Evolutionary conservation across 2,329 filamentous ascomycete genomes (phyloP).

Genomic region (Lasiodiplodia citricola): DNA sequence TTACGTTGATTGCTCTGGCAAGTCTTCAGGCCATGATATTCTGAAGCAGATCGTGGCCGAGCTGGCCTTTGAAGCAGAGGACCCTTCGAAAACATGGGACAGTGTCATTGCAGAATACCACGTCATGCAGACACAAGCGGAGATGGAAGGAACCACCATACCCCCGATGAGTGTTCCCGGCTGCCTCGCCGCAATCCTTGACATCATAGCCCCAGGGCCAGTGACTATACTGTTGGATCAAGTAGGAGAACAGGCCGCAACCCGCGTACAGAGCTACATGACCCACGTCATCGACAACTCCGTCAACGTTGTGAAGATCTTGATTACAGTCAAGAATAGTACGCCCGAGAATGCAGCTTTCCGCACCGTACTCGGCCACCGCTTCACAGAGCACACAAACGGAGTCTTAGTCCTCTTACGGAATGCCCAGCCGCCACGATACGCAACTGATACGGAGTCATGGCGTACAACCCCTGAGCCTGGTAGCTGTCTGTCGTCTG

Average conservation of each 20-base stretch:
- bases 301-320: background rate
- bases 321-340: no score
- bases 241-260: background rate
- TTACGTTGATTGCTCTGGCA: background rate
- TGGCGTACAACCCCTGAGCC: background rate
- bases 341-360: no score
- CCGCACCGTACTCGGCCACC: no score
- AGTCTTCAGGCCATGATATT: background rate
- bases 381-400: no score
- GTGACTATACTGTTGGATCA: background rate
- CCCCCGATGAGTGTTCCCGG: background rate
- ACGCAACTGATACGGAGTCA: no score
- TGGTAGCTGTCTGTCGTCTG: background rate
- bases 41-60: background rate
- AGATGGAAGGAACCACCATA: background rate
- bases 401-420: no score
- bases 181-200: background rate
- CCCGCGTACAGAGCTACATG: background rate
- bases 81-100: background rate
- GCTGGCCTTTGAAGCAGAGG: background rate
- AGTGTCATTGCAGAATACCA: background rate
- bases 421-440: no score
- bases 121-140: background rate
- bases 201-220: background rate
- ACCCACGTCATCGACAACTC: background rate